Conservation (phyloP, 495 filamentous ascomycete species). For the Bacidia gigantensis region DNA sequence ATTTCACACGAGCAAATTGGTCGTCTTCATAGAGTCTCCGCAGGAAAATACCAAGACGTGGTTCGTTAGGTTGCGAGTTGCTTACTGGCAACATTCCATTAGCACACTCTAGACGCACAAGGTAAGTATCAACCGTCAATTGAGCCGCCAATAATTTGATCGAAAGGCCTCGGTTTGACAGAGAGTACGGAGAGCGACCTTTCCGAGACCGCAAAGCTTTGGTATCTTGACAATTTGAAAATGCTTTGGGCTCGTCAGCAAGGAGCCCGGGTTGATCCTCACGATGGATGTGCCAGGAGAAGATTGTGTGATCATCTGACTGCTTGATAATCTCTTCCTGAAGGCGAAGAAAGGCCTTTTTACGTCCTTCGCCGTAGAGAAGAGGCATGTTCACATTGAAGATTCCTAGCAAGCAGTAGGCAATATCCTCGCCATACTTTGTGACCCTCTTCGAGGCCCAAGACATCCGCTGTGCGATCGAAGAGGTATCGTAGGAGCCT, state of each 20-base stretch:
- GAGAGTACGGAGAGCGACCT: not conserved
- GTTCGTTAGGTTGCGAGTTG: not conserved
- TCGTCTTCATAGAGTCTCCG: not conserved
- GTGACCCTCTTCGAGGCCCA: not conserved
- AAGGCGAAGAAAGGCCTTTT: not conserved
- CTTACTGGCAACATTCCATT: not conserved
- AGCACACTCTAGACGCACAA: not conserved
- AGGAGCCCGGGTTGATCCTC: not conserved
- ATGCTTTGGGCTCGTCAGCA: not conserved
- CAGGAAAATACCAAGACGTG: not conserved
- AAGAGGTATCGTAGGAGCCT: not conserved
- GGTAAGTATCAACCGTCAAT: not conserved
- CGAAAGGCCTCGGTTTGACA: not conserved
- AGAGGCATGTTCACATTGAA: not conserved
- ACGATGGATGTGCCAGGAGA: not conserved
- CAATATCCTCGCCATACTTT: not conserved
- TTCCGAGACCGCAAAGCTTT: not conserved
- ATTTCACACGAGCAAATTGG: not conserved
- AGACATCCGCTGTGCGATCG: not conserved
- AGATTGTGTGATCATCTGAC: not conserved
- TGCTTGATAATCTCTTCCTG: not conserved
- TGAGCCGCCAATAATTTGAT: not conserved
- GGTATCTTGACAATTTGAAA: not conserved
- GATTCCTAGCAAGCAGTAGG: not conserved
- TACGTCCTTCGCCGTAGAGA: not conserved